Evolutionary conservation across 2,329 filamentous ascomycete species (phyloP).

Genomic region (Colletotrichum zoysiae): DNA sequence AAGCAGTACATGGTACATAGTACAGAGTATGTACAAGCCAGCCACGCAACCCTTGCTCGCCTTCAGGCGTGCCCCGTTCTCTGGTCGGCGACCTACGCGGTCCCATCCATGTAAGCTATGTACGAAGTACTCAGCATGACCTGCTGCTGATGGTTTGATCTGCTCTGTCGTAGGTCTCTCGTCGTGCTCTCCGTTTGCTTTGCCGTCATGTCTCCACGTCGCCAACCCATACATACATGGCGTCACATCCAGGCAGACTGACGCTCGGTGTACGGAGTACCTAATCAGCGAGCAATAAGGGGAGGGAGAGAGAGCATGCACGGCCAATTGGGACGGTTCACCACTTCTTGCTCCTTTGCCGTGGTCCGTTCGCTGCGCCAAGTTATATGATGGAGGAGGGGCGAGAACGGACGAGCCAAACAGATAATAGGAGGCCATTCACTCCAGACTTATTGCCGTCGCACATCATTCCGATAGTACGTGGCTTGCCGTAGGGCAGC

Average conservation of each 20-base stretch:
- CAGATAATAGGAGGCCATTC: background rate
- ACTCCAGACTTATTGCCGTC: slow-evolving; percentile 4
- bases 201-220: background rate
- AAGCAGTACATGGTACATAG: background rate
- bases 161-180: background rate
- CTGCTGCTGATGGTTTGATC: background rate
- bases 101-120: background rate
- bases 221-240: background rate
- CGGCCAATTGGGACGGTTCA: background rate
- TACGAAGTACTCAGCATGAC: background rate
- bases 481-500: slow-evolving; percentile 30
- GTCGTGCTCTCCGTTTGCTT: background rate
- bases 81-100: background rate
- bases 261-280: background rate
- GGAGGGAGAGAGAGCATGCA: background rate
- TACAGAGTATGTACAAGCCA: background rate
- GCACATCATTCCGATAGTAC: background rate
- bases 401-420: background rate
- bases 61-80: background rate
- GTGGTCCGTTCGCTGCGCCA: background rate
- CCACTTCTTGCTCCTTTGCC: background rate
- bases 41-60: background rate
- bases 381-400: background rate
- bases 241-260: background rate
- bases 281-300: background rate